Percentiles rank a stretch among this genome's conserved stretches.
Conservation (phyloP, 805 yeast species). For the Pichia deserticola region DNA sequence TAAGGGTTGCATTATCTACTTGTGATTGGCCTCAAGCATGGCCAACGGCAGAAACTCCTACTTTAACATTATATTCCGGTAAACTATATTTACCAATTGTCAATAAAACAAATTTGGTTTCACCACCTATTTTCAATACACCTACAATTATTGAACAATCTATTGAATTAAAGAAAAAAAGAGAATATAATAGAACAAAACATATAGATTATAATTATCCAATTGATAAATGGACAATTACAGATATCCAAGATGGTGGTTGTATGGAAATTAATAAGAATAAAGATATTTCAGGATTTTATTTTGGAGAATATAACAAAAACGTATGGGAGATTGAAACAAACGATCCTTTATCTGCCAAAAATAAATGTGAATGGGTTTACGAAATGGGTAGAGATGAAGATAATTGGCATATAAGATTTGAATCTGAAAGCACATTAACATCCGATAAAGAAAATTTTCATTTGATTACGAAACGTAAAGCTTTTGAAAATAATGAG, state of each 20-base stretch:
- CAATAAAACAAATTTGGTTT: slow-evolving; percentile 11
- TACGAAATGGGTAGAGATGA: slow-evolving; percentile 35
- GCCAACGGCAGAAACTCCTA: slow-evolving; percentile 38
- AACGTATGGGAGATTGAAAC: slow-evolving; percentile 32
- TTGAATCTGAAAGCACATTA: slow-evolving; percentile 28
- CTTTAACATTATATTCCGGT: slow-evolving; percentile 28
- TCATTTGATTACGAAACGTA: slow-evolving; percentile 26
- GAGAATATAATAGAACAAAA: slow-evolving; percentile 22
- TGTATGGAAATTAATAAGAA: slow-evolving; percentile 26
- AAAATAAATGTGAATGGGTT: slow-evolving; percentile 33
- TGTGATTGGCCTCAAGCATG: slow-evolving; percentile 43
- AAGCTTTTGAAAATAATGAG: slow-evolving; percentile 30
- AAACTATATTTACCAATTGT: slow-evolving; percentile 27
- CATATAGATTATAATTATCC: slow-evolving; percentile 28
- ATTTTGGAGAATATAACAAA: slow-evolving; percentile 33
- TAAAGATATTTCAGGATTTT: slow-evolving; percentile 31
- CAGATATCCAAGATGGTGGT: slow-evolving; percentile 33
- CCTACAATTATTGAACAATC: slow-evolving; percentile 25
- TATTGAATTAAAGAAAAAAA: slow-evolving; percentile 22
- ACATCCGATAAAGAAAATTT: slow-evolving; percentile 28
- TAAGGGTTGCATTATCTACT: slow-evolving; percentile 36
- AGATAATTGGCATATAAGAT: slow-evolving; percentile 32
- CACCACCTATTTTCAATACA: slow-evolving; percentile 22
- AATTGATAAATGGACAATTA: slow-evolving; percentile 28
- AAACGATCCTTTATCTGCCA: slow-evolving; percentile 34